Evolutionary conservation across 1,284 basidiomycete species (phyloP).

Genomic region (Cerioporus squamosus): DNA sequence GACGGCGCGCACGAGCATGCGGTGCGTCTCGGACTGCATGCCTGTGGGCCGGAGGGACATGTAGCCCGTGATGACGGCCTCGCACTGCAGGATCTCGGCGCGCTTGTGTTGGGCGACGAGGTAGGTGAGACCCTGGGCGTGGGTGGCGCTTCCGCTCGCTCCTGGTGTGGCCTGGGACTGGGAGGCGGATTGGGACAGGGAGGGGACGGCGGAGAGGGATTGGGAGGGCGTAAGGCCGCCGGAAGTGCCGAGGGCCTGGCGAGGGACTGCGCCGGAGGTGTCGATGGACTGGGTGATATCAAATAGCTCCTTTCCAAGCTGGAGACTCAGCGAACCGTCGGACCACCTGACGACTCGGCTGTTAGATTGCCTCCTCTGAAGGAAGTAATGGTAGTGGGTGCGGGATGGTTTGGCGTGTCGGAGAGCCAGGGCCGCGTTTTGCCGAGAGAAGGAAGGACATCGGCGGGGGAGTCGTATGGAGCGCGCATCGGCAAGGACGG

Average conservation of each 20-base stretch:
- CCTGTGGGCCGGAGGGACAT: slow-evolving; percentile 86
- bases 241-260: slow-evolving; percentile 54
- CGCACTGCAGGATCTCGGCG: slow-evolving; percentile 83
- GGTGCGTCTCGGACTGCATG: slow-evolving; percentile 89
- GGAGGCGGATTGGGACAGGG: slow-evolving; percentile 26
- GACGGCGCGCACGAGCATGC: slow-evolving; percentile 85
- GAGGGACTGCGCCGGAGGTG: slow-evolving; percentile 62
- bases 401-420: neutral
- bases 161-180: slow-evolving; percentile 19
- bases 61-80: slow-evolving; percentile 81
- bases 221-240: slow-evolving; percentile 37
- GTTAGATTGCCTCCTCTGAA: slow-evolving; percentile 81
- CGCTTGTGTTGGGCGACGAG: slow-evolving; percentile 90
- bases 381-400: neutral
- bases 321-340: slow-evolving; percentile 85
- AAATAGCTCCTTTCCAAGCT: slow-evolving; percentile 89
- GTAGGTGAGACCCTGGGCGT: slow-evolving; percentile 80
- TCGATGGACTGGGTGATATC: slow-evolving; percentile 83
- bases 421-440: neutral
- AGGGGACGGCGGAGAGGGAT: slow-evolving; percentile 12
- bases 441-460: slow-evolving; percentile 3
- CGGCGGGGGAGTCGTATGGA: too few species aligned
- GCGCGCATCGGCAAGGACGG: neutral
- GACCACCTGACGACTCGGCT: slow-evolving; percentile 90
- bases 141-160: slow-evolving; percentile 4